These are phyloP conservation scores for Penicillium sp. DNA, from an alignment of 2,329 filamentous ascomycete genomes.

Conservation along the genomic window DNA sequence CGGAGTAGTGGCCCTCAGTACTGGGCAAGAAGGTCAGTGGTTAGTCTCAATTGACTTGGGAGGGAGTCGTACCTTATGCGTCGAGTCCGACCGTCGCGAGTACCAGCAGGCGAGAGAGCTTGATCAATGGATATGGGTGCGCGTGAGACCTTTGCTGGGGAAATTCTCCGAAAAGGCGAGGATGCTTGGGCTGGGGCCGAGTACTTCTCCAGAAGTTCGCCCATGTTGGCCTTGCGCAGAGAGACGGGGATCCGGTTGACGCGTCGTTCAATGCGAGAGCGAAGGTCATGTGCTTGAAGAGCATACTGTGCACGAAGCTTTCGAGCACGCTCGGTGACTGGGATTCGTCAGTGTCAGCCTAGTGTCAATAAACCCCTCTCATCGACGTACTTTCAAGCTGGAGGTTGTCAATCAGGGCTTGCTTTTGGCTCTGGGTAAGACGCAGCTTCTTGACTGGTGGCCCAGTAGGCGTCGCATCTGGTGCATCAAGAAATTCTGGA, in stretches of 20 bases:
- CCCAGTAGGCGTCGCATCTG: conserved; percentile 42
- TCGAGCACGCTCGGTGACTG: conserved; percentile 84
- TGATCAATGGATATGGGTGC: conserved; percentile 35
- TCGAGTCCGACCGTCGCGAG: conserved; percentile 33
- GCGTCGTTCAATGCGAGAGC: conserved; percentile 85
- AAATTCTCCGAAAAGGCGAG: conserved; percentile 36
- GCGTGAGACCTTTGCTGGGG: conserved; percentile 33
- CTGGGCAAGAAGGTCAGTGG: conserved; percentile 44
- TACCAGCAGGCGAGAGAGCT: conserved; percentile 30
- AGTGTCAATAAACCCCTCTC: background rate
- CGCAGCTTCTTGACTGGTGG: conserved; percentile 65
- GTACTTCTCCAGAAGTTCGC: conserved; percentile 69
- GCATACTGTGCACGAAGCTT: conserved; percentile 87
- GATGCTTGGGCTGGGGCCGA: conserved; percentile 30
- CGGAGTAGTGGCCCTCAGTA: conserved; percentile 62
- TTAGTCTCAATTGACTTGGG: background rate
- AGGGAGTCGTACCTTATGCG: conserved; percentile 34
- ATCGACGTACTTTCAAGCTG: conserved; percentile 77
- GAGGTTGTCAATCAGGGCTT: conserved; percentile 83
- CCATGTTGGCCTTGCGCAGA: conserved; percentile 78
- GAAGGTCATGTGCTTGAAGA: conserved; percentile 80
- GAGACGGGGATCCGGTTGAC: conserved; percentile 86
- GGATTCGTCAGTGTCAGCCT: conserved; percentile 13
- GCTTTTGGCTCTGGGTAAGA: conserved; percentile 73
- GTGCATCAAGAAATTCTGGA: conserved; percentile 35